phyloP scores from a whole-genome alignment of 2,329 filamentous ascomycete genomes.

The Epichloe coenophiala region DNA sequence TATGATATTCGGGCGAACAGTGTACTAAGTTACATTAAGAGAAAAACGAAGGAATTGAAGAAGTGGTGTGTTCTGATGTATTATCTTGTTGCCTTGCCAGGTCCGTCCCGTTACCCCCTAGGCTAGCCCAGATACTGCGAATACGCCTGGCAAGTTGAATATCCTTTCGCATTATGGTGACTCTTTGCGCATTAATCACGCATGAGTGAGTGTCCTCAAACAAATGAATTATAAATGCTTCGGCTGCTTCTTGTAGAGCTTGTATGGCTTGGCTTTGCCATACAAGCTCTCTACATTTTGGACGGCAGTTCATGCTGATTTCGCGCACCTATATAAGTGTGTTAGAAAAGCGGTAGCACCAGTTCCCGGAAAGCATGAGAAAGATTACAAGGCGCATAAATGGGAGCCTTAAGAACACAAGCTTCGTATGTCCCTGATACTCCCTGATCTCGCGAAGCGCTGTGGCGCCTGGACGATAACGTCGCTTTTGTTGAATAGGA shows the following conservation, averaged over 20 bases:
- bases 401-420: conserved; percentile 68
- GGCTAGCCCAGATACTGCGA: conserved; percentile 55
- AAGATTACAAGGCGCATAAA: conserved; percentile 58
- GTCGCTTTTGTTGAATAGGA: conserved; percentile 45
- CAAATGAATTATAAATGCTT: conserved; percentile 90
- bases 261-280: conserved; percentile 96
- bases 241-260: conserved; percentile 87
- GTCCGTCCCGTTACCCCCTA: conserved; percentile 21
- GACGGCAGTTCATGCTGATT: conserved; percentile 53
- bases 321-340: conserved; percentile 36
- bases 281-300: conserved; percentile 56
- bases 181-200: conserved; percentile 90
- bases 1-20: no score
- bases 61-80: no score
- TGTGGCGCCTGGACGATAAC: conserved; percentile 68
- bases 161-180: conserved; percentile 97
- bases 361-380: background rate
- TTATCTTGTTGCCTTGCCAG: conserved; percentile 25
- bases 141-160: conserved; percentile 82
- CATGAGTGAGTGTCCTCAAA: conserved; percentile 78
- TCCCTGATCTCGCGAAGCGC: conserved; percentile 84
- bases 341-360: no score
- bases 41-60: no score
- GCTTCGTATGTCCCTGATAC: conserved; percentile 81
- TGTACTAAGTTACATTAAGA: background rate